Evolutionary conservation across 2,329 filamentous ascomycete species (phyloP).

Genomic region (Triangularia setosa): DNA sequence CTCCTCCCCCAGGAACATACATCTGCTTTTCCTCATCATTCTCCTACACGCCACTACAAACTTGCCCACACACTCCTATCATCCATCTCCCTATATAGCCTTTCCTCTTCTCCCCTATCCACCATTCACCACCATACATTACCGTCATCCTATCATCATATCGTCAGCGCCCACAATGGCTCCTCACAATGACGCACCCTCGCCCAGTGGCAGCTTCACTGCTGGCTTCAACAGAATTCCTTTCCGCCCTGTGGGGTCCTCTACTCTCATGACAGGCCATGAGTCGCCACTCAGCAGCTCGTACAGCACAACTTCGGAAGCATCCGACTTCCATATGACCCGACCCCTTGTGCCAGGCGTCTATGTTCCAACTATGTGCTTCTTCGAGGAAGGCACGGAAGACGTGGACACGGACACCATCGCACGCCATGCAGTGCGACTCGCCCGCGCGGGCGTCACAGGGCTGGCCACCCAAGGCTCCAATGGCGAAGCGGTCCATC

Average conservation of each 20-base stretch:
- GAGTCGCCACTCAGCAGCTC: conserved; percentile 31
- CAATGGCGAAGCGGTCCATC: conserved; percentile 78
- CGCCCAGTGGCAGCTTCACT: conserved; percentile 44
- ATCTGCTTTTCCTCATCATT: not conserved
- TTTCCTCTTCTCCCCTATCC: not conserved
- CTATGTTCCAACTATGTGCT: conserved; percentile 71
- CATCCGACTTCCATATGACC: conserved; percentile 30
- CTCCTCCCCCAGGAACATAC: conserved; percentile 6
- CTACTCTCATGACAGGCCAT: conserved; percentile 29
- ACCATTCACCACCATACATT: not conserved
- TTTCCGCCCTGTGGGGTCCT: conserved; percentile 33
- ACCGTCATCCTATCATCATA: not conserved
- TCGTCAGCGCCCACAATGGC: conserved; percentile 33
- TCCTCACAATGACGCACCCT: conserved; percentile 46
- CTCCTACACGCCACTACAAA: not conserved
- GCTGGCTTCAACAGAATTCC: conserved; percentile 37
- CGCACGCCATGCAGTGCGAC: conserved; percentile 58
- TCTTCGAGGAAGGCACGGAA: conserved; percentile 63
- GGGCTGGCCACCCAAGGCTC: conserved; percentile 75
- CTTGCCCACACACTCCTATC: not conserved
- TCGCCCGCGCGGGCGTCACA: conserved; percentile 69
- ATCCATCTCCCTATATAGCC: not conserved
- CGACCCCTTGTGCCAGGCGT: conserved; percentile 49
- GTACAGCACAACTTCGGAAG: conserved; percentile 37
- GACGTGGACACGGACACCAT: conserved; percentile 63